Conservation (phyloP, 2,329 filamentous ascomycete genomes). For the Cryphonectria radicalis region DNA sequence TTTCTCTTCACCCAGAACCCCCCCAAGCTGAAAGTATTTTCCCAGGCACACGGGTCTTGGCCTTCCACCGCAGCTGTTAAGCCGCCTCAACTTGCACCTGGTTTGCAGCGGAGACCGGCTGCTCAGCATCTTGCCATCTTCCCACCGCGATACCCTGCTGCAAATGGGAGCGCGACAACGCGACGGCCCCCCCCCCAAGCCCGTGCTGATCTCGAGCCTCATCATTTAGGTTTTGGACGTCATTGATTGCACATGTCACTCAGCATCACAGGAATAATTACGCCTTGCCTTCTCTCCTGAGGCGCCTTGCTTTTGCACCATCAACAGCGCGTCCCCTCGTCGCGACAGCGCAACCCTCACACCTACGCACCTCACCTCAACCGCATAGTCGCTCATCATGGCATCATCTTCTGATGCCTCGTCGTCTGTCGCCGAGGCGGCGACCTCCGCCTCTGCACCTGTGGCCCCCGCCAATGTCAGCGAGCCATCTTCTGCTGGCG, state of each 20-base stretch:
- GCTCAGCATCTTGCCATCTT: conserved; percentile 18
- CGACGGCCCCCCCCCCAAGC: conserved; percentile 17
- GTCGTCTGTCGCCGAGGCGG: conserved; percentile 15
- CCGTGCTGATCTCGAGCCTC: conserved; percentile 18
- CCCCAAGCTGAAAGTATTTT: conserved; percentile 5
- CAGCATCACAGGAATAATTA: conserved; percentile 5
- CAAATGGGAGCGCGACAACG: conserved; percentile 18
- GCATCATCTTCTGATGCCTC: conserved; percentile 21
- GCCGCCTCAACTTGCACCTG: conserved; percentile 8
- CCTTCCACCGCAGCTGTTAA: not conserved
- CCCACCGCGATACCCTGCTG: conserved; percentile 20
- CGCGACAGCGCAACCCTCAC: conserved; percentile 22
- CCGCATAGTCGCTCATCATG: conserved; percentile 23
- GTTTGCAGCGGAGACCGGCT: not conserved
- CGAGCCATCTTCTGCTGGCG: conserved; percentile 22
- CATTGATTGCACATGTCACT: not conserved
- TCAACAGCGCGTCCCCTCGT: conserved; percentile 24
- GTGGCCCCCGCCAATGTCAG: conserved; percentile 16
- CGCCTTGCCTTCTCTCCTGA: not conserved
- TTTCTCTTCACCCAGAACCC: not conserved
- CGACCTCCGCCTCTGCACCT: conserved; percentile 15
- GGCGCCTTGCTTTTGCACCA: conserved; percentile 15
- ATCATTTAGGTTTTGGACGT: conserved; percentile 17
- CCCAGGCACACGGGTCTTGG: conserved; percentile 5
- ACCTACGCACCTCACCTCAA: conserved; percentile 13